phyloP scores from a whole-genome alignment of 805 yeast species.

The Kuraishia piskuri region DNA sequence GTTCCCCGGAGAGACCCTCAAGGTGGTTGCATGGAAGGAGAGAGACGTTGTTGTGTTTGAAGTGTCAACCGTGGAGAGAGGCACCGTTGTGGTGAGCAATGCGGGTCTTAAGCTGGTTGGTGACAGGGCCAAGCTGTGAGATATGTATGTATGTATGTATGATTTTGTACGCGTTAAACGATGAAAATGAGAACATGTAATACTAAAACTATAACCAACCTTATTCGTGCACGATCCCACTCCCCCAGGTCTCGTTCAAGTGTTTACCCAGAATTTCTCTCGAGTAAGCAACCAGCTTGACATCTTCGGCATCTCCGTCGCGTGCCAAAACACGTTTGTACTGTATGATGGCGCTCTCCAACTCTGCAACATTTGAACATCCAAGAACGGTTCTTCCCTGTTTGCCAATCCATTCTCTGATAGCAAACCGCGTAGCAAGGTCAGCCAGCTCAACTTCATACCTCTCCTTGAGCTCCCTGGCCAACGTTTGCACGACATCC shows the following conservation, averaged over 20 bases:
- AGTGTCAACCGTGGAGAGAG: slow-evolving; percentile 72
- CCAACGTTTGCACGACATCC: slow-evolving; percentile 38
- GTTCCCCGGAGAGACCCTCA: slow-evolving; percentile 88
- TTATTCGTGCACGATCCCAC: slow-evolving; percentile 19
- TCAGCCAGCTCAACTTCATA: slow-evolving; percentile 66
- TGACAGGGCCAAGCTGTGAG: slow-evolving; percentile 15
- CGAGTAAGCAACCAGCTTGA: slow-evolving; percentile 30
- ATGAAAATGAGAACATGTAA: background rate
- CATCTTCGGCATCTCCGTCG: slow-evolving; percentile 33
- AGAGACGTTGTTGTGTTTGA: slow-evolving; percentile 70
- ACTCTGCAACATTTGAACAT: slow-evolving; percentile 54
- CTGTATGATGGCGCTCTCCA: slow-evolving; percentile 51
- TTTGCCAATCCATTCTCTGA: slow-evolving; percentile 43
- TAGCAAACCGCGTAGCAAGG: slow-evolving; percentile 70
- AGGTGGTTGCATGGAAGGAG: slow-evolving; percentile 77
- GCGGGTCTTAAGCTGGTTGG: slow-evolving; percentile 66
- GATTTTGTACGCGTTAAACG: background rate
- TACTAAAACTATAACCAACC: background rate
- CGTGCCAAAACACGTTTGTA: slow-evolving; percentile 38
- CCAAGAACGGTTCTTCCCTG: slow-evolving; percentile 71
- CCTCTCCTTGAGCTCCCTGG: slow-evolving; percentile 24
- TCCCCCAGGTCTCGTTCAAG: slow-evolving; percentile 58
- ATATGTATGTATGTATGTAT: no score
- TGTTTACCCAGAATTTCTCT: slow-evolving; percentile 40
- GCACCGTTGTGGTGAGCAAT: slow-evolving; percentile 69